These are phyloP conservation scores for Fusarium coicis DNA, from an alignment of 2,329 filamentous ascomycete species.

Conservation along the genomic window DNA sequence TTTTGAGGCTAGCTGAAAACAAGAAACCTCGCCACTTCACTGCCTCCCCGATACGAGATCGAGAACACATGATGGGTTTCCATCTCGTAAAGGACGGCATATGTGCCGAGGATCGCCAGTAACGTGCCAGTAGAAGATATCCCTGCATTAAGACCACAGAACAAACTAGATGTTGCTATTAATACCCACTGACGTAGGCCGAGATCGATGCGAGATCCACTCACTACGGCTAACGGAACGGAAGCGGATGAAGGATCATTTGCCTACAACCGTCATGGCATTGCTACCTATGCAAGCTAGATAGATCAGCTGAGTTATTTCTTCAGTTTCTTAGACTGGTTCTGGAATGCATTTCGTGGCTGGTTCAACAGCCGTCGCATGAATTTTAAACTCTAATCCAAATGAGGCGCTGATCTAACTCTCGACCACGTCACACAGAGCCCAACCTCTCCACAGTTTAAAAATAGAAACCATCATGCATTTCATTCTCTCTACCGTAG, in stretches of 20 bases:
- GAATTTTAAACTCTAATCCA: background rate
- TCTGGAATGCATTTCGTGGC: background rate
- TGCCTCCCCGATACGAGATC: background rate
- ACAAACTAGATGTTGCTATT: background rate
- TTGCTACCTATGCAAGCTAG: too few relatives aligned
- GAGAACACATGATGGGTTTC: background rate
- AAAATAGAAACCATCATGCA: constrained; percentile 2
- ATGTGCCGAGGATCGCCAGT: background rate
- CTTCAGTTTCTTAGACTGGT: too few relatives aligned
- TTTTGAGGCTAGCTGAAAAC: background rate
- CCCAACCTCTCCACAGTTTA: background rate
- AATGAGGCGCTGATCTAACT: background rate
- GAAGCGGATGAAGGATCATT: background rate
- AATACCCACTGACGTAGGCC: constrained; percentile 17
- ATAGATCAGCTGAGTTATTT: too few relatives aligned
- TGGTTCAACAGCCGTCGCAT: background rate
- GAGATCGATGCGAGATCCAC: background rate
- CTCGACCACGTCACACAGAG: background rate
- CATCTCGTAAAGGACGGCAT: background rate
- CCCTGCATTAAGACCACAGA: background rate
- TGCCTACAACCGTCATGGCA: background rate
- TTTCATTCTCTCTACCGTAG: background rate
- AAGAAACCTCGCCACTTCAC: background rate
- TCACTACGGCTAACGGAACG: background rate
- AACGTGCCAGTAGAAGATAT: background rate